Evolutionary conservation across 2,329 filamentous ascomycete genomes (phyloP).

Genomic region (Penicillium sp.): DNA sequence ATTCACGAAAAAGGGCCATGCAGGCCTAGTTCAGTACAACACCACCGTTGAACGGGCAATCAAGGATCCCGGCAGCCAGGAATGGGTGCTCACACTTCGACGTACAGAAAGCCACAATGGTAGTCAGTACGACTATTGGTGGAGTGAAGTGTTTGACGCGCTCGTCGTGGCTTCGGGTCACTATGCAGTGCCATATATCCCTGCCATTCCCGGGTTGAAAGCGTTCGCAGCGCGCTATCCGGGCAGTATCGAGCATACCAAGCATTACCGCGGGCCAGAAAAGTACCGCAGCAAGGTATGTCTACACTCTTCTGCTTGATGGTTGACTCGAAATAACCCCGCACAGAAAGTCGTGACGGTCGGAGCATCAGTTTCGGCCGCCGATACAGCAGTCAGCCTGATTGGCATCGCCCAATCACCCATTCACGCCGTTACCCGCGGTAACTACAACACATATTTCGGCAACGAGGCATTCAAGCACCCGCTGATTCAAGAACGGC

Average conservation of each 20-base stretch:
- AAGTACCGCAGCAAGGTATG: slow-evolving; percentile 39
- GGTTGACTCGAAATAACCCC: neutral
- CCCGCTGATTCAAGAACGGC: slow-evolving; percentile 38
- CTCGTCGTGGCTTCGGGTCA: slow-evolving; percentile 58
- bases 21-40: slow-evolving; percentile 43
- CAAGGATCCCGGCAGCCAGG: slow-evolving; percentile 45
- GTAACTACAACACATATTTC: slow-evolving; percentile 53
- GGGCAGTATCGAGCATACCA: slow-evolving; percentile 39
- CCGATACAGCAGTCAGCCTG: slow-evolving; percentile 57
- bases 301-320: neutral
- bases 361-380: slow-evolving; percentile 60
- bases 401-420: slow-evolving; percentile 44
- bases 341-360: slow-evolving; percentile 56
- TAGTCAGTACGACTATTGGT: slow-evolving; percentile 53
- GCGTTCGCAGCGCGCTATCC: slow-evolving; percentile 39
- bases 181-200: slow-evolving; percentile 54
- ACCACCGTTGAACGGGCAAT: slow-evolving; percentile 57
- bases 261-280: slow-evolving; percentile 36
- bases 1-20: slow-evolving; percentile 51
- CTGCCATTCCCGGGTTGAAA: slow-evolving; percentile 40
- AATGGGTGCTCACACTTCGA: slow-evolving; percentile 53
- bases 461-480: slow-evolving; percentile 58
- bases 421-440: slow-evolving; percentile 52
- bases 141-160: slow-evolving; percentile 58
- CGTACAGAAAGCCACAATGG: slow-evolving; percentile 25